Conservation (phyloP, 2,329 filamentous ascomycete species). For the Fusarium dimerum region DNA sequence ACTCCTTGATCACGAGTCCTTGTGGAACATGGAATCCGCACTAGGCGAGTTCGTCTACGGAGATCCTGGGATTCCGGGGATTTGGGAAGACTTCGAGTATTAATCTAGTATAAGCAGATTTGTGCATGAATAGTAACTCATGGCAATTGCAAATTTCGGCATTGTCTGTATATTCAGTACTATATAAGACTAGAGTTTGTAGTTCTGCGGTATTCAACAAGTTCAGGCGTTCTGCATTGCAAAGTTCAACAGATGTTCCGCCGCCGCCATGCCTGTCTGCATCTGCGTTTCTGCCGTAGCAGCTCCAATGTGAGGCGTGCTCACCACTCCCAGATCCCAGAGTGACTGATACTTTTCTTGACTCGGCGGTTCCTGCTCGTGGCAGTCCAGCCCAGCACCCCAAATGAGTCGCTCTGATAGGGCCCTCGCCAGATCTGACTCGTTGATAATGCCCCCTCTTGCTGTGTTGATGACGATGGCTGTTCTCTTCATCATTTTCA, state of each 20-base stretch:
- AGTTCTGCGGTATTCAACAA: too few species aligned
- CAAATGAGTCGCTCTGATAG: conserved; percentile 37
- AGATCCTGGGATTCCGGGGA: conserved; percentile 1
- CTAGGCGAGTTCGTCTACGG: conserved; percentile 15
- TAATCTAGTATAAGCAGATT: not conserved
- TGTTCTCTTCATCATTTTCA: conserved; percentile 38
- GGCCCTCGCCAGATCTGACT: conserved; percentile 34
- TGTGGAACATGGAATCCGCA: conserved; percentile 18
- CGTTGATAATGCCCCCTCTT: conserved; percentile 42
- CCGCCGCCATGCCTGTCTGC: conserved; percentile 31
- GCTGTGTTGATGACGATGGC: conserved; percentile 44
- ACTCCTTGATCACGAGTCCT: conserved; percentile 8
- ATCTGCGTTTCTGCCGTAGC: conserved; percentile 39
- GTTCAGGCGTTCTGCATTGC: not conserved
- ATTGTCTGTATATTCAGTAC: not conserved
- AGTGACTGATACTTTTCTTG: conserved; percentile 35
- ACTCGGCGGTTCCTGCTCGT: conserved; percentile 41
- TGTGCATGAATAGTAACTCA: not conserved
- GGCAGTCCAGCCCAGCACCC: conserved; percentile 43
- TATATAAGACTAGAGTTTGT: too few species aligned
- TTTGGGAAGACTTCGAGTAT: conserved; percentile 9
- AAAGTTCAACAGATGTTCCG: conserved; percentile 23
- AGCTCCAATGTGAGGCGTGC: conserved; percentile 49
- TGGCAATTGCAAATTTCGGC: too few species aligned
- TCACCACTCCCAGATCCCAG: conserved; percentile 39